These are phyloP conservation scores for Geranium rotundifolium DNA, from an alignment of 345 rosid genomes.

Conservation along the genomic window DNA sequence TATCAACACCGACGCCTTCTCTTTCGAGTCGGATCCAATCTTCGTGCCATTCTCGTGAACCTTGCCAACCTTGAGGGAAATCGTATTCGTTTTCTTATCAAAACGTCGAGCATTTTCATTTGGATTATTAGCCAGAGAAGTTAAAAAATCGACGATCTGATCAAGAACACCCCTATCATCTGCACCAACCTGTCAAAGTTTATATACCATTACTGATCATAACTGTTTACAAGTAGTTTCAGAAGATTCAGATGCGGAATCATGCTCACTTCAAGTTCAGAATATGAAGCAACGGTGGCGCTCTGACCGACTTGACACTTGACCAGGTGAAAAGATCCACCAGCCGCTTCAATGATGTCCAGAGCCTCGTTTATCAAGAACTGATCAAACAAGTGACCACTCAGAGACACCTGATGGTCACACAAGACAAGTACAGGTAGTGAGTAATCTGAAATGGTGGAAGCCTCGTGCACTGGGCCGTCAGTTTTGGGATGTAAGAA, in stretches of 20 bases:
- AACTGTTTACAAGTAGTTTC: not conserved
- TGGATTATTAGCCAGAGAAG: conserved; percentile 51
- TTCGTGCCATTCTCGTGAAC: conserved; percentile 31
- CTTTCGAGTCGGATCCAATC: conserved; percentile 22
- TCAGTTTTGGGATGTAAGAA: not conserved
- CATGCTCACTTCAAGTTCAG: conserved; percentile 74
- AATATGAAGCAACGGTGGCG: conserved; percentile 47
- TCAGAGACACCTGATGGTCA: conserved; percentile 66
- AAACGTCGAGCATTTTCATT: conserved; percentile 22
- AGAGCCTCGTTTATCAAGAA: conserved; percentile 91
- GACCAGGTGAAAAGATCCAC: conserved; percentile 81
- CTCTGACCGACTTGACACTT: conserved; percentile 89
- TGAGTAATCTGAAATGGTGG: not conserved
- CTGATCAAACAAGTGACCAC: conserved; percentile 85
- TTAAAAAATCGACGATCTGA: conserved; percentile 79
- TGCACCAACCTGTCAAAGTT: conserved; percentile 66
- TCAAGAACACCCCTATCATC: conserved; percentile 63
- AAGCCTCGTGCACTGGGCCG: too few relatives aligned
- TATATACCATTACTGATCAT: not conserved
- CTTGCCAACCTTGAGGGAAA: conserved; percentile 42
- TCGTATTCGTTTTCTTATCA: conserved; percentile 24
- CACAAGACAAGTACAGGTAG: conserved; percentile 1
- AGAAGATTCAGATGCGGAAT: not conserved
- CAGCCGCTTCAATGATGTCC: conserved; percentile 76
- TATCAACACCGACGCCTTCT: conserved; percentile 48